A percentile compares a stretch with the other conserved stretches of the same genome.
These are phyloP conservation scores for Puccinia horiana DNA, from an alignment of 1,284 basidiomycete species.

Conservation along the genomic window DNA sequence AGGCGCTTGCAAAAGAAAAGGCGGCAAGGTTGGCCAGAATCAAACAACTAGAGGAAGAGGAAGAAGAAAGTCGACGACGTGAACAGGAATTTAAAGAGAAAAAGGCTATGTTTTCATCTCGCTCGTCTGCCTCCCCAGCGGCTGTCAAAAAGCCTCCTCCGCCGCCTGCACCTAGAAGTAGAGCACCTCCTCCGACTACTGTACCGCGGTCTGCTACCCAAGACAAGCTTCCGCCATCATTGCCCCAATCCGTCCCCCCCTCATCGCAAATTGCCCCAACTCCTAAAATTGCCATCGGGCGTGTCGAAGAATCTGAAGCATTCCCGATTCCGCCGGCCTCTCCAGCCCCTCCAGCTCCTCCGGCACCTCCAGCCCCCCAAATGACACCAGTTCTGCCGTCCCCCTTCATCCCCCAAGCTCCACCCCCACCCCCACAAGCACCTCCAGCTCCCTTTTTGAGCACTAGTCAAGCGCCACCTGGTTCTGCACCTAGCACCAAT, in stretches of 20 bases:
- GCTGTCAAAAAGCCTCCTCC: constrained; percentile 51
- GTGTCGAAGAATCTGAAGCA: constrained; percentile 59
- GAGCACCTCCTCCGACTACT: constrained; percentile 57
- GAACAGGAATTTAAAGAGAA: constrained; percentile 59
- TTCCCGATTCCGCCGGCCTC: constrained; percentile 51
- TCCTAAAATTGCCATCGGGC: constrained; percentile 54
- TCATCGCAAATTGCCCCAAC: constrained; percentile 49
- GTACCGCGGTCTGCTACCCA: constrained; percentile 53
- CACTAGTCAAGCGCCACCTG: constrained; percentile 55
- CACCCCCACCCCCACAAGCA: constrained; percentile 49
- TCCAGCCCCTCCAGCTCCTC: constrained; percentile 54
- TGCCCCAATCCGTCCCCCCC: constrained; percentile 28
- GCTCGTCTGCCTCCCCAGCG: constrained; percentile 52
- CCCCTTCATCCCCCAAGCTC: constrained; percentile 12
- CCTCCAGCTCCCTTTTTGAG: constrained; percentile 57
- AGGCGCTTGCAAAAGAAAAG: constrained; percentile 74
- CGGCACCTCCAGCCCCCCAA: constrained; percentile 58
- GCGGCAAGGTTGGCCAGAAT: constrained; percentile 56
- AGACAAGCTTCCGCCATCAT: constrained; percentile 49
- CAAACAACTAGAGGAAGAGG: constrained; percentile 60
- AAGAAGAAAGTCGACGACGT: constrained; percentile 69
- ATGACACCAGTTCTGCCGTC: constrained; percentile 57
- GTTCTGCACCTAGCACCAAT: constrained; percentile 51
- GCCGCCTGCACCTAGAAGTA: constrained; percentile 51
- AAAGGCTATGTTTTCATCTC: constrained; percentile 56